Evolutionary conservation across 305 asterid species (phyloP), one percentile per base, ranked within the genome.

Genomic region (Nicotiana rustica): DNA sequence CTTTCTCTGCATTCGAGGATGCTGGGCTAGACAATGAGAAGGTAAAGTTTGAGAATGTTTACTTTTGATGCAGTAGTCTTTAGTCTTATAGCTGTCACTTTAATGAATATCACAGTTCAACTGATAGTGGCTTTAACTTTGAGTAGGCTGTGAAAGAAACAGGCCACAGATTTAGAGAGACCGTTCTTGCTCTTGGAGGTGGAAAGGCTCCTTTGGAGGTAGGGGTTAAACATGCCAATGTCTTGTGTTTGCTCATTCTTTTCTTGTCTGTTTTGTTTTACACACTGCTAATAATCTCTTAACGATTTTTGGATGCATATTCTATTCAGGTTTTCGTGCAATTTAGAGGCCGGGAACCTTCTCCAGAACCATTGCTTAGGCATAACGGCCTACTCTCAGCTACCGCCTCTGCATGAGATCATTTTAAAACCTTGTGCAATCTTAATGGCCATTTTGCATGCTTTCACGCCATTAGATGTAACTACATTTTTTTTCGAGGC

Each of bases 1-100:
- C 99, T 41, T 97, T 97, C 88, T 97, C 99, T 70, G 99, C 99
- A 73, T 95, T 97, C 66, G 99, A 97, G 84, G 99, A 97, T 61
- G 99, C 81, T 65, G 99, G 99, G 81, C 85, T 97, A 86, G 86
- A 92, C 36, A 85, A 97, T 84, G 98, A 92, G 75, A 84, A 90
- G 99, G 99, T 97, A 89, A 35, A 77, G 33, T 68, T 85, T 77
- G 38, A 44, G 10, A 8, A 67, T 38, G 18, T 35, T 31, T 29
- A 67, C 60, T 44, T n/a, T 36, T 65, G 36, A 6, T 55, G 73
- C 79, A 4, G 29, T 3, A 10, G 1, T 38, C 33, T 6, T 7
- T 21, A 38, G 38, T 21, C n/a, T 44, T 21, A 10, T 44, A 25
- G 69, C 17, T 61, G 56, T 14, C 17, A 14, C 13, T 12, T 6